Conservation (phyloP, 768 basidiomycete species). For the Pholiota conissans region DNA sequence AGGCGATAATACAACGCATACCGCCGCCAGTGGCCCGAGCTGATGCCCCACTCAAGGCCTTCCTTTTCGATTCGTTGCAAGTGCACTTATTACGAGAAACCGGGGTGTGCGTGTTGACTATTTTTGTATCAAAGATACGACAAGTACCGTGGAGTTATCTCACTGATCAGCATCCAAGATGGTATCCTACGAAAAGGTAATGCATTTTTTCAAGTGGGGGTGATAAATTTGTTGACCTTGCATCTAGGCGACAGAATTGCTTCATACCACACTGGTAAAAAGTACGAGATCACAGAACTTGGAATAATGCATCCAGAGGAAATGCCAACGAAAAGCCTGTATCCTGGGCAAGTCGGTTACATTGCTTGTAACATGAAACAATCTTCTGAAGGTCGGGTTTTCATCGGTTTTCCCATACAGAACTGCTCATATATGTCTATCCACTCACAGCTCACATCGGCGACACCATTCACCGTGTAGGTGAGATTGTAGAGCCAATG, state of each 20-base stretch:
- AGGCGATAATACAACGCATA: slow-evolving; percentile 80
- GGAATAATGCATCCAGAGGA: slow-evolving; percentile 93
- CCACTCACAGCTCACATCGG: slow-evolving; percentile 77
- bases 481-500: slow-evolving; percentile 76
- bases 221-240: not conserved
- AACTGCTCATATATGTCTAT: not conserved
- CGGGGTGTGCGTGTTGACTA: slow-evolving; percentile 1
- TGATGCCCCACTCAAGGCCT: slow-evolving; percentile 67
- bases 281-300: slow-evolving; percentile 86
- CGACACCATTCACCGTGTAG: slow-evolving; percentile 83
- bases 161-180: slow-evolving; percentile 77
- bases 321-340: slow-evolving; percentile 63
- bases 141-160: slow-evolving; percentile 94
- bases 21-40: slow-evolving; percentile 70
- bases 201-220: slow-evolving; percentile 2
- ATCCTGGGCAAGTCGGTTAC: slow-evolving; percentile 84
- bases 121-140: slow-evolving; percentile 67
- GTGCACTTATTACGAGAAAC: slow-evolving; percentile 22
- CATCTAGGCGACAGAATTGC: slow-evolving; percentile 82
- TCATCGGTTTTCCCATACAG: slow-evolving; percentile 1
- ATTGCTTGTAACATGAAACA: slow-evolving; percentile 98
- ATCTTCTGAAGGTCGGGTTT: slow-evolving; percentile 75
- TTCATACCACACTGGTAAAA: slow-evolving; percentile 82
- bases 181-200: slow-evolving; percentile 83
- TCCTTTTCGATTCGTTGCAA: slow-evolving; percentile 92